A percentile compares a stretch with the other conserved stretches of the same genome.
phyloP scores from a whole-genome alignment of 805 yeast species.

The Metschnikowia kunwiensis region DNA sequence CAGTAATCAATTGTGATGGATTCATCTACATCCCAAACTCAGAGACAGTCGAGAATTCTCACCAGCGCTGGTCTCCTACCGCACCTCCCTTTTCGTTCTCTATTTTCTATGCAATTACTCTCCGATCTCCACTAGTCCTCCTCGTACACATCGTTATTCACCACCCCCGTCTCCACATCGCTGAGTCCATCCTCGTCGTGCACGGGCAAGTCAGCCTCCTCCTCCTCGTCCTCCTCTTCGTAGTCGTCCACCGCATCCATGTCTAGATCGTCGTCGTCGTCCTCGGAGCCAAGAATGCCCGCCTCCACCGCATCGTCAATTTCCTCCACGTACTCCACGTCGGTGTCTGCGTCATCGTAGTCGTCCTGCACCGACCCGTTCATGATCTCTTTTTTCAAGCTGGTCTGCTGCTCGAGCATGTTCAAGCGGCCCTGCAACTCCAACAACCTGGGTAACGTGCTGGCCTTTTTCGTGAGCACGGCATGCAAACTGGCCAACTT shows the following conservation, averaged over 20 bases:
- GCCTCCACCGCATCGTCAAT: conserved; percentile 47
- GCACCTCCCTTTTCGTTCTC: no score
- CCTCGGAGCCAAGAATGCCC: conserved; percentile 20
- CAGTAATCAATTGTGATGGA: no score
- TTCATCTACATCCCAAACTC: no score
- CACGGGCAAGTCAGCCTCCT: conserved; percentile 17
- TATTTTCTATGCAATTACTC: no score
- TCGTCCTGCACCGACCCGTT: conserved; percentile 21
- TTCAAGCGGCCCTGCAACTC: conserved; percentile 50
- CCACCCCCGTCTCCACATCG: conserved; percentile 20
- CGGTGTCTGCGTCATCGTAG: conserved; percentile 40
- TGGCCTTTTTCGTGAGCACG: conserved; percentile 46
- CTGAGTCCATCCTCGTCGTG: conserved; percentile 20
- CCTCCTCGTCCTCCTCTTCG: conserved; percentile 14
- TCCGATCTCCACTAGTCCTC: conserved; percentile 8
- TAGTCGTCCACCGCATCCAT: conserved; percentile 15
- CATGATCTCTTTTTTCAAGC: conserved; percentile 39
- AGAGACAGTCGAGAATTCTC: no score
- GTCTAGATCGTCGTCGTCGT: conserved; percentile 13
- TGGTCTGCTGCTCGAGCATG: conserved; percentile 45
- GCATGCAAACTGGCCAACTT: conserved; percentile 46
- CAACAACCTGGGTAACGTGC: conserved; percentile 47
- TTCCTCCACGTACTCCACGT: conserved; percentile 73
- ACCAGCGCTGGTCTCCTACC: no score
- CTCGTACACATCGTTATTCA: conserved; percentile 16